These are phyloP conservation scores for Arthroderma sp. DNA, from an alignment of 2,329 filamentous ascomycete genomes.

Conservation along the genomic window DNA sequence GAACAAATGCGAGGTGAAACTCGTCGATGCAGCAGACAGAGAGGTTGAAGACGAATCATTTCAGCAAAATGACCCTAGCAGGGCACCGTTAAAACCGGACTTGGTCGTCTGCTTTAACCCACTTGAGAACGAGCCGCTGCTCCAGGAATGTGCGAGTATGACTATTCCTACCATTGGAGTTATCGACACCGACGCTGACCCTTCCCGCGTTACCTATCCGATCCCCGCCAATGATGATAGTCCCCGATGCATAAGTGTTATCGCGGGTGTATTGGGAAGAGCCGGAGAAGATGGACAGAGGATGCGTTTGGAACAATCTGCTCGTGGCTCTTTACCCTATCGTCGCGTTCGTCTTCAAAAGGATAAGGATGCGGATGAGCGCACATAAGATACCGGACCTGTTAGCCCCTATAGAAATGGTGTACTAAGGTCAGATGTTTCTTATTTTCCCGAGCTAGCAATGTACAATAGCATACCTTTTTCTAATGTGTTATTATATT, in stretches of 20 bases:
- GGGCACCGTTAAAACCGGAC: conserved; percentile 65
- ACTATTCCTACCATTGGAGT: conserved; percentile 90
- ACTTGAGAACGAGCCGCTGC: conserved; percentile 74
- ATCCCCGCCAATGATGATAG: conserved; percentile 97
- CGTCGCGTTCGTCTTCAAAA: conserved; percentile 5
- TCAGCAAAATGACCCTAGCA: conserved; percentile 26
- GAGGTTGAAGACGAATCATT: conserved; percentile 44
- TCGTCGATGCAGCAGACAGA: conserved; percentile 65
- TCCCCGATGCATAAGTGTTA: conserved; percentile 66
- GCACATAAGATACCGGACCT: not conserved
- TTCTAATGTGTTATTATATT: not conserved
- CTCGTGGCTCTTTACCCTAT: conserved; percentile 51
- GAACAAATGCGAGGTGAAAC: conserved; percentile 53
- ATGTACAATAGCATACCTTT: conserved; percentile 2
- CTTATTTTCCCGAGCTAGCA: not conserved
- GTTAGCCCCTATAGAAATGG: not conserved
- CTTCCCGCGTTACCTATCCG: conserved; percentile 88
- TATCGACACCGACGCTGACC: conserved; percentile 85
- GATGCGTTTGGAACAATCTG: conserved; percentile 52
- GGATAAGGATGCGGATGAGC: no score
- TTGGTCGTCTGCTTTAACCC: conserved; percentile 88
- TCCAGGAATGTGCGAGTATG: conserved; percentile 81
- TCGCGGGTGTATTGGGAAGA: conserved; percentile 72
- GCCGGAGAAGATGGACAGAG: conserved; percentile 68
- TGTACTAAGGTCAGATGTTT: not conserved